Conservation (phyloP, 1,139 yeast species). For the Kodamaea suecica region DNA sequence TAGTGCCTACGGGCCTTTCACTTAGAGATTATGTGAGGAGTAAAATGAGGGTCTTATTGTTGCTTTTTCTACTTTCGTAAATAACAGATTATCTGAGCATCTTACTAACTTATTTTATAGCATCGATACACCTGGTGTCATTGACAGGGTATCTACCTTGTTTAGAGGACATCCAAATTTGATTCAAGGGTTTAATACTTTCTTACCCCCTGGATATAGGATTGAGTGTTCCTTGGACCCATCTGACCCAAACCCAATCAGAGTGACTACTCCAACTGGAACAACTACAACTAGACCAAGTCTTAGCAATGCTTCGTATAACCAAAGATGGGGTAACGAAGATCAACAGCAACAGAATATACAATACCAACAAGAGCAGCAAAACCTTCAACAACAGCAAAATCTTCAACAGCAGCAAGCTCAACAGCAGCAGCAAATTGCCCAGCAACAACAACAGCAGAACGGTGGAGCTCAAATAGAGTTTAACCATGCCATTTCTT, state of each 20-base stretch:
- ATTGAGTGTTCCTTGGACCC: slow-evolving; percentile 91
- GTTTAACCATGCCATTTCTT: slow-evolving; percentile 93
- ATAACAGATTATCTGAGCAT: too few species aligned
- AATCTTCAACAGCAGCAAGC: slow-evolving; percentile 16
- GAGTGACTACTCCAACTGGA: slow-evolving; percentile 95
- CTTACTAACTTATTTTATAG: slow-evolving; percentile 27
- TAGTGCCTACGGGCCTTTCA: too few species aligned
- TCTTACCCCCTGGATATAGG: slow-evolving; percentile 93
- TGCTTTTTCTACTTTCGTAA: too few species aligned
- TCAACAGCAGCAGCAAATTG: slow-evolving; percentile 32
- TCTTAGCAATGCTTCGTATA: slow-evolving; percentile 25
- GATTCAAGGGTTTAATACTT: slow-evolving; percentile 96
- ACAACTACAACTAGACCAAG: slow-evolving; percentile 66
- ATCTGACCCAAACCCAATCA: slow-evolving; percentile 85
- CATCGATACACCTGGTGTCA: slow-evolving; percentile 97
- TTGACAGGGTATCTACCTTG: slow-evolving; percentile 85
- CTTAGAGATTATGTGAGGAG: too few species aligned
- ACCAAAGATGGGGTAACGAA: slow-evolving; percentile 28
- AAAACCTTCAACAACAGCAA: slow-evolving; percentile 14
- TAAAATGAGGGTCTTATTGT: too few species aligned
- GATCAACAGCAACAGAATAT: slow-evolving; percentile 11
- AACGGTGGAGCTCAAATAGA: slow-evolving; percentile 78
- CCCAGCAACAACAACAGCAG: slow-evolving; percentile 15
- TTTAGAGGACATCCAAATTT: slow-evolving; percentile 90
- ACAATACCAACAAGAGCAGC: slow-evolving; percentile 11